Percentiles rank a stretch among this genome's conserved stretches.
Evolutionary conservation across 148 eudicot species (phyloP).

Genomic region (Polygonum maritimum): DNA sequence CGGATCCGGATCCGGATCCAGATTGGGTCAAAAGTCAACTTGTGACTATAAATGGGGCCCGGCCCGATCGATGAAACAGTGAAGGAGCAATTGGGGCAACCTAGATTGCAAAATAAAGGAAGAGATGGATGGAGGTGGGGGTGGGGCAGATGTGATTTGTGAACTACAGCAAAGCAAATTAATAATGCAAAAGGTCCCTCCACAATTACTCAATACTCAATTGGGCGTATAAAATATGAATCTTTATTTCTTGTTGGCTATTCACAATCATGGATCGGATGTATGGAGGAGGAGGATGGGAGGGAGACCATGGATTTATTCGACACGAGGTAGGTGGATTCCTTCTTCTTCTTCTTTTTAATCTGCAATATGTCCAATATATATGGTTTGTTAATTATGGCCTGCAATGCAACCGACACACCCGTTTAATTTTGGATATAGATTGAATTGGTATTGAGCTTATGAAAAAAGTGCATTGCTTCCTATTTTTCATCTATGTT

Average conservation of each 20-base stretch:
- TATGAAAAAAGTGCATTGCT: no score
- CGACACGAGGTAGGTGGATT: no score
- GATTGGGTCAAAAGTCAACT: not conserved
- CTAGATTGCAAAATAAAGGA: not conserved
- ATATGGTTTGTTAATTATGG: no score
- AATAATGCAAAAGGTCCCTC: not conserved
- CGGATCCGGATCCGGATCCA: not conserved
- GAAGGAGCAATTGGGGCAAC: not conserved
- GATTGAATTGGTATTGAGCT: no score
- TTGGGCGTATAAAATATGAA: not conserved
- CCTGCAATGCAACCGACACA: no score
- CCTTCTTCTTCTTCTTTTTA: no score
- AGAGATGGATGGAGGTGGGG: not conserved
- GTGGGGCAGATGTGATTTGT: slow-evolving; percentile 5
- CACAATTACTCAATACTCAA: not conserved
- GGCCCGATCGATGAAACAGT: not conserved
- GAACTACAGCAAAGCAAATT: not conserved
- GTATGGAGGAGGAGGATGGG: not conserved
- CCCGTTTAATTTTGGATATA: no score
- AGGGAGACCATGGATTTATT: not conserved
- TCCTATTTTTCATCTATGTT: no score
- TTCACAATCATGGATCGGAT: not conserved
- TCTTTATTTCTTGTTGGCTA: not conserved
- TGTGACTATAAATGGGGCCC: not conserved
- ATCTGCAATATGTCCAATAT: no score